Conservation (phyloP, 2,329 filamentous ascomycete genomes). For the Phyllosticta citribraziliensis region DNA sequence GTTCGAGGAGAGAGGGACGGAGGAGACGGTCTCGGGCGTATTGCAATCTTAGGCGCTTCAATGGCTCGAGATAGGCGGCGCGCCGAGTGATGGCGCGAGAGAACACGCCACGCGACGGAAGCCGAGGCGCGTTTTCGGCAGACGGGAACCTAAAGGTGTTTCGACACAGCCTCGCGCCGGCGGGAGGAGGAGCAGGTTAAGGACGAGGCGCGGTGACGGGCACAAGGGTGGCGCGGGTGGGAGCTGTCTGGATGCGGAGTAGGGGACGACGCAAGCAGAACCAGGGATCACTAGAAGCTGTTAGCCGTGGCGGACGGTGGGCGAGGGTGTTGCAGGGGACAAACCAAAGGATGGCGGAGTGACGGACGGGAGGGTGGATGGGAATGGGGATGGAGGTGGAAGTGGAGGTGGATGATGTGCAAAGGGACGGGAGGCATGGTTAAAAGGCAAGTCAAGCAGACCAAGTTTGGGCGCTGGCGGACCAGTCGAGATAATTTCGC, state of each 20-base stretch:
- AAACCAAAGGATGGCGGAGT: background rate
- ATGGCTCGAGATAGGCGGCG: background rate
- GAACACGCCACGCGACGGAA: conserved; percentile 6
- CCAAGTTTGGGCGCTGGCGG: conserved; percentile 5
- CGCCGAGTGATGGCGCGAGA: conserved; percentile 4
- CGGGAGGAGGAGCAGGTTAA: background rate
- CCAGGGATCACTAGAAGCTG: conserved; percentile 10
- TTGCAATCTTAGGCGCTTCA: background rate
- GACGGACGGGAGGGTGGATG: background rate
- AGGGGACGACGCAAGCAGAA: conserved; percentile 3
- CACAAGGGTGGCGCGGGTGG: conserved; percentile 6
- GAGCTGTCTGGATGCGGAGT: conserved; percentile 9
- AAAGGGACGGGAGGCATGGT: conserved; percentile 2
- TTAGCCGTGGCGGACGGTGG: conserved; percentile 1
- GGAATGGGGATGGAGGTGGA: background rate
- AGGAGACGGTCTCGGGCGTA: background rate
- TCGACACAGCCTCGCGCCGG: background rate
- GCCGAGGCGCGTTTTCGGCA: background rate
- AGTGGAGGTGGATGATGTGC: background rate
- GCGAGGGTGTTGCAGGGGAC: background rate
- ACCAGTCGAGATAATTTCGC: conserved; percentile 9
- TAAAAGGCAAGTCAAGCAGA: conserved; percentile 7
- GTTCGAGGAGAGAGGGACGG: background rate
- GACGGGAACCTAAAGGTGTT: background rate
- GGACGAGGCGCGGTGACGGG: background rate